Evolutionary conservation across 176 grass and related monocot genomes (phyloP).

Genomic region (Hordeum marinum): DNA sequence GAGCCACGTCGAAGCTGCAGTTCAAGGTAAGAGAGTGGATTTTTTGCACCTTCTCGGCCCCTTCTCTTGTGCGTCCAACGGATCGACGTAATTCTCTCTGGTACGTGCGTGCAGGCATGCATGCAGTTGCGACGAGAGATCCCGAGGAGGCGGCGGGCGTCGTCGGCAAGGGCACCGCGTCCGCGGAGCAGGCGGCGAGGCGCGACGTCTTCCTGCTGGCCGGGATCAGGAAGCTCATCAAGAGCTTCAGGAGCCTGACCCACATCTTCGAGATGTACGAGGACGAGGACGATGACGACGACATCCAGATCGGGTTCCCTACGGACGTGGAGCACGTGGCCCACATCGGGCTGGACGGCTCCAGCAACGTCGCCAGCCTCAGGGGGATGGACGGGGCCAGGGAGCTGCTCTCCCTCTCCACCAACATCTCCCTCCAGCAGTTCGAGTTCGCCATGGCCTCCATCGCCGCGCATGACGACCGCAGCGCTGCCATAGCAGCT

Average conservation of each 20-base stretch:
- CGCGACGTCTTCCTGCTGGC: slow-evolving; percentile 38
- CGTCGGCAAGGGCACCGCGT: neutral
- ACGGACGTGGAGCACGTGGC: slow-evolving; percentile 67
- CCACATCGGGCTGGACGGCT: slow-evolving; percentile 69
- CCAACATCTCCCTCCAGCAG: slow-evolving; percentile 45
- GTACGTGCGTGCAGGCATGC: neutral
- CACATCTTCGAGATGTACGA: slow-evolving; percentile 51
- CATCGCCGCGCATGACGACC: neutral
- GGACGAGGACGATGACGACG: slow-evolving; percentile 5
- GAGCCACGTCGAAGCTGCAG: neutral
- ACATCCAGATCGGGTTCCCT: slow-evolving; percentile 65
- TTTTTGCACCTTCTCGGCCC: too few species aligned
- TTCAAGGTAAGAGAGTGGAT: slow-evolving; percentile 14
- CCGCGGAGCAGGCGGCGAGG: neutral
- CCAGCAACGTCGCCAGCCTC: slow-evolving; percentile 16
- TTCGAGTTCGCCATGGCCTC: slow-evolving; percentile 56
- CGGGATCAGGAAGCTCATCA: slow-evolving; percentile 68
- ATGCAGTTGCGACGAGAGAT: neutral
- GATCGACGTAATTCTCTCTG: neutral
- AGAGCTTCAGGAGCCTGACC: slow-evolving; percentile 70
- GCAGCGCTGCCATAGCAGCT: neutral
- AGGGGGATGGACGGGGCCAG: slow-evolving; percentile 33
- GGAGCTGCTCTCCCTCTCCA: slow-evolving; percentile 50
- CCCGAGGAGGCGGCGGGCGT: neutral
- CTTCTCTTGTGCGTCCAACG: neutral